Evolutionary conservation across 768 basidiomycete species (phyloP).

Genomic region (Exidia glandulosa): DNA sequence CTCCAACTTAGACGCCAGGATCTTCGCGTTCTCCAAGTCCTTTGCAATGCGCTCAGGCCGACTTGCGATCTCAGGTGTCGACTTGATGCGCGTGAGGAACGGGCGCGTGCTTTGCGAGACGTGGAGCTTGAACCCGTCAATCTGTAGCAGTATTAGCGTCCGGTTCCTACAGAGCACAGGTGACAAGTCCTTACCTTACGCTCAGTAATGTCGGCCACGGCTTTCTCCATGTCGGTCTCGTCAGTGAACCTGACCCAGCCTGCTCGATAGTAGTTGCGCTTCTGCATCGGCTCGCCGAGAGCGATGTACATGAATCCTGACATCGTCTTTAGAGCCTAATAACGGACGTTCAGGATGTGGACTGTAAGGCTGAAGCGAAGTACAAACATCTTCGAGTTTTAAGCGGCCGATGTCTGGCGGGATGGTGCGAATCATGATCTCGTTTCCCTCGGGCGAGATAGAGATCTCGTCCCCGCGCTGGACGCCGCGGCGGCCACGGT

Average conservation of each 20-base stretch:
- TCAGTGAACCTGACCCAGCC: conserved; percentile 86
- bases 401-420: conserved; percentile 85
- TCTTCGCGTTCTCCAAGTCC: conserved; percentile 68
- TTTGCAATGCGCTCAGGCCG: conserved; percentile 69
- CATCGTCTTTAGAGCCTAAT: conserved; percentile 62
- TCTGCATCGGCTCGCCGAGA: conserved; percentile 83
- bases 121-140: conserved; percentile 91
- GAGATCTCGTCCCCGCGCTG: conserved; percentile 54
- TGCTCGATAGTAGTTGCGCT: conserved; percentile 87
- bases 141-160: conserved; percentile 33
- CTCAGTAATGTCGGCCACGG: conserved; percentile 66
- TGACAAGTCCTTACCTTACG: conserved; percentile 52
- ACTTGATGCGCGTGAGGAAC: conserved; percentile 66
- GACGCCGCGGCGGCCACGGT: conserved; percentile 37
- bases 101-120: conserved; percentile 72
- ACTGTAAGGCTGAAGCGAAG: conserved; percentile 4
- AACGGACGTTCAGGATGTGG: conserved; percentile 5
- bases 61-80: conserved; percentile 73
- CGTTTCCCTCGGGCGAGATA: conserved; percentile 66
- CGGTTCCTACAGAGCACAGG: not conserved
- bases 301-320: conserved; percentile 84
- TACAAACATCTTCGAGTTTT: conserved; percentile 74
- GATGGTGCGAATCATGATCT: conserved; percentile 91
- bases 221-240: conserved; percentile 68
- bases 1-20: conserved; percentile 65